Conservation (phyloP, 2,329 filamentous ascomycete genomes). For the Pseudofabraea citricarpa region DNA sequence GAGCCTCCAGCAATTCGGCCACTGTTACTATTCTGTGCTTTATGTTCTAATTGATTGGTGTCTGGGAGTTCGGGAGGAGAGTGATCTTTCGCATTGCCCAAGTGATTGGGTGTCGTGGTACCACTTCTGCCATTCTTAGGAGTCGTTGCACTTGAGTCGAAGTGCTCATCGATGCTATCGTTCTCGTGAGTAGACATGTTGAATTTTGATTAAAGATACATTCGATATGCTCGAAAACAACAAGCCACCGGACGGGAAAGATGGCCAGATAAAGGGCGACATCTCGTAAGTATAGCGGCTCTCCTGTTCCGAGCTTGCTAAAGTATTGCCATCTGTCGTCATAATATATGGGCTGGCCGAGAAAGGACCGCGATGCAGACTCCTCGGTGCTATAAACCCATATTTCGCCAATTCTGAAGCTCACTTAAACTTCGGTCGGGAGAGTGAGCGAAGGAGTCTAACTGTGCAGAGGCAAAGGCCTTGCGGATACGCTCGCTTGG, state of each 20-base stretch:
- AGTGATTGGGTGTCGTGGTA: conserved; percentile 1
- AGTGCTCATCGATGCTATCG: neutral
- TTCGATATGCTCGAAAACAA: neutral
- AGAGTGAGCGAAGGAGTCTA: neutral
- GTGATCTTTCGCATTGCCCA: neutral
- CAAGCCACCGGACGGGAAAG: neutral
- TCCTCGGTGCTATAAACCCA: conserved; percentile 6
- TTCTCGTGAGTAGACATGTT: neutral
- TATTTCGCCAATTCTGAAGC: neutral
- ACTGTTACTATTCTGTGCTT: conserved; percentile 7
- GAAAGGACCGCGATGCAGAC: conserved; percentile 12
- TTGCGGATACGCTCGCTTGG: neutral
- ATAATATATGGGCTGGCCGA: conserved; percentile 12
- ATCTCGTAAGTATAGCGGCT: conserved; percentile 3
- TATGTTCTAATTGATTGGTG: conserved; percentile 15
- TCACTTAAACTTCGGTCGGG: neutral
- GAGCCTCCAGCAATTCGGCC: conserved; percentile 36
- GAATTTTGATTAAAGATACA: neutral
- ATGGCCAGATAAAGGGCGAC: neutral
- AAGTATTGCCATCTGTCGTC: conserved; percentile 12
- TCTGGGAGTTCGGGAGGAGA: conserved; percentile 6
- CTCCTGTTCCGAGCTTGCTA: conserved; percentile 3
- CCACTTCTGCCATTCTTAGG: neutral
- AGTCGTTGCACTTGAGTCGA: neutral
- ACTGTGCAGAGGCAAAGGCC: too few species aligned